A percentile compares a stretch with the other conserved stretches of the same genome.
phyloP scores from a whole-genome alignment of 2,329 filamentous ascomycete genomes.

The Paracamarosporium sp. region DNA sequence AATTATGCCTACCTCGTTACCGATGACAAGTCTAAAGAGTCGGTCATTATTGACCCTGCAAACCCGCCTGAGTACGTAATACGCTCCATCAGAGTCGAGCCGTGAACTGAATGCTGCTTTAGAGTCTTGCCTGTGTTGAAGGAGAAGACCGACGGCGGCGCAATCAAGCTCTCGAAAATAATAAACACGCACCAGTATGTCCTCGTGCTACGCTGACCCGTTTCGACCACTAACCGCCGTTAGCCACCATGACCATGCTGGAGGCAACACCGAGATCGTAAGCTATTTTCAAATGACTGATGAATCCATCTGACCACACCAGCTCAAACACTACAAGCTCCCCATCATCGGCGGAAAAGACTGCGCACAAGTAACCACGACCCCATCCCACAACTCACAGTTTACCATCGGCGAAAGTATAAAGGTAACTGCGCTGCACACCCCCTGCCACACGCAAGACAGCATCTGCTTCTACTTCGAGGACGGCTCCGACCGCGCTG shows the following conservation, averaged over 20 bases:
- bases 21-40: conserved; percentile 58
- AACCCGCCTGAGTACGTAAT: conserved; percentile 73
- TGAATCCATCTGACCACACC: background rate
- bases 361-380: conserved; percentile 79
- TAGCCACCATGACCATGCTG: conserved; percentile 93
- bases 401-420: conserved; percentile 85
- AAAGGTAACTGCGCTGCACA: conserved; percentile 85
- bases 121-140: conserved; percentile 73
- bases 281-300: background rate
- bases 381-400: conserved; percentile 74
- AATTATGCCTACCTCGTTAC: conserved; percentile 78
- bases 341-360: conserved; percentile 88
- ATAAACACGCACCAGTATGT: conserved; percentile 96
- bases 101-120: background rate
- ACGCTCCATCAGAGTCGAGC: background rate
- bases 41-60: conserved; percentile 77
- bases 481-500: conserved; percentile 76
- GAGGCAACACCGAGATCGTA: conserved; percentile 85
- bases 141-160: conserved; percentile 71
- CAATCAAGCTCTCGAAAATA: conserved; percentile 85
- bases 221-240: conserved; percentile 12
- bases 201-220: no score
- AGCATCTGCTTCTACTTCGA: conserved; percentile 95
- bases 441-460: conserved; percentile 97
- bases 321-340: conserved; percentile 68